phyloP scores from a whole-genome alignment of 345 rosid genomes.

The Eucalyptus globulus region DNA sequence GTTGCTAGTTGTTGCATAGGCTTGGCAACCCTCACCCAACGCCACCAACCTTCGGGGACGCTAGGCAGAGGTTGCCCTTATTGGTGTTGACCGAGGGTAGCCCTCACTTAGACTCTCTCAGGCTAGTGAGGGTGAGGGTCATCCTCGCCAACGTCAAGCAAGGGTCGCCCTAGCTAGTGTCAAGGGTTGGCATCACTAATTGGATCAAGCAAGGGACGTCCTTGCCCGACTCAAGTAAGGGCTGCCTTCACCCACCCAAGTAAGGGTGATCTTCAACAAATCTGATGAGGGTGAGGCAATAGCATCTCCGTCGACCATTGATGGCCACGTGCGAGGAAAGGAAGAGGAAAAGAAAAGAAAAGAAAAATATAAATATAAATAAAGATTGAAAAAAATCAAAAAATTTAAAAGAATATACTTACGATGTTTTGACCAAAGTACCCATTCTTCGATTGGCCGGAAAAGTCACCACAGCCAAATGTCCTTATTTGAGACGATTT shows the following conservation, averaged over 20 bases:
- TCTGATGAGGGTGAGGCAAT: neutral
- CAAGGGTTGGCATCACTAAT: too few species aligned
- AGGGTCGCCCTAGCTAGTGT: neutral
- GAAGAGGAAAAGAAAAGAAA: too few species aligned
- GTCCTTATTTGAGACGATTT: too few species aligned
- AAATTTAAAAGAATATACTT: too few species aligned
- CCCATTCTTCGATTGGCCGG: too few species aligned
- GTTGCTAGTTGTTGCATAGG: accelerated
- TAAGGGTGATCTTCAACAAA: neutral
- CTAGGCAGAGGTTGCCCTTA: accelerated
- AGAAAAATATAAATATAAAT: too few species aligned
- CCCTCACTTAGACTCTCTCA: neutral
- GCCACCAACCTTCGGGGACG: accelerated
- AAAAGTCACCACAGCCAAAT: too few species aligned
- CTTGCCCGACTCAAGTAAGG: accelerated
- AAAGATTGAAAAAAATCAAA: too few species aligned
- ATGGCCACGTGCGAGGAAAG: accelerated
- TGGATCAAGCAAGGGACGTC: too few species aligned
- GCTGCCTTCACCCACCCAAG: neutral
- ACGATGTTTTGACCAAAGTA: too few species aligned
- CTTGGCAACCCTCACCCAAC: neutral
- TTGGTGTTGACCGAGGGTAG: neutral
- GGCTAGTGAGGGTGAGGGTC: neutral
- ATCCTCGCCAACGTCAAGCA: neutral
- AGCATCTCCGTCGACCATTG: accelerated